Base-by-base conservation (phyloP, 495 filamentous ascomycete species). In the Xylaria cubensis region DNA sequence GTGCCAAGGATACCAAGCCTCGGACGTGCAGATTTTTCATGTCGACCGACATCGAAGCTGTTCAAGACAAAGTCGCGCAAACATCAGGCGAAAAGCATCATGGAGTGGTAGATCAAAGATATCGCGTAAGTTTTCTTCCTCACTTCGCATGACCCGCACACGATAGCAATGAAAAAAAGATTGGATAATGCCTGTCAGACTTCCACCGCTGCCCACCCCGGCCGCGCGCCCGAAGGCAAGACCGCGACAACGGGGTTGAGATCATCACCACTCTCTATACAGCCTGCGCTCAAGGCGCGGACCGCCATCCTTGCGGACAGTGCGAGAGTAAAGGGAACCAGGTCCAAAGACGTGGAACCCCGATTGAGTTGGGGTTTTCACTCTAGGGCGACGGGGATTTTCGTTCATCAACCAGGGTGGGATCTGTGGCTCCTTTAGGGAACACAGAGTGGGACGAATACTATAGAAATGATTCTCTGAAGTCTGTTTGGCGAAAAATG, bases 401-500 rank as follows among this genome's bases (percentile, higher is more conserved):
- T 84, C 32, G 82, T 73, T 88, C 86, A 88, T 89, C 87, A 87
- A 85, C 87, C 86, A 87, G 86, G 86, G 86, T 88, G 84, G 86
- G 83, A 82, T 88, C 86, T 87, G 85, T 87, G 82, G 85, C 86
- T 88, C 82, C 82, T 91, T 88, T 92, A 88, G 88, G 90, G 85
- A 92, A 90, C 87, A 89, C 88, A 92, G 89, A 89, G 87, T 86
- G 82, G 87, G 89, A 92, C 90, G 87, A 92, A 85, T 90, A 92
- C 91, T 93, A 91, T 93, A 93, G 88, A 93, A 93, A 91, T 92
- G 92, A 93, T 93, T 92, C 91, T 93, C 90, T 90, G 88, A 90
- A 88, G 86, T 88, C 85, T 76, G 76, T 77, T 84, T 74, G 41
- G 68, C 44, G 72, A 72, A 67, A 29, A 29, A 63, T 51, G 50